These are phyloP conservation scores for Xanthoconium separans DNA, from an alignment of 1,284 basidiomycete species.

Conservation along the genomic window DNA sequence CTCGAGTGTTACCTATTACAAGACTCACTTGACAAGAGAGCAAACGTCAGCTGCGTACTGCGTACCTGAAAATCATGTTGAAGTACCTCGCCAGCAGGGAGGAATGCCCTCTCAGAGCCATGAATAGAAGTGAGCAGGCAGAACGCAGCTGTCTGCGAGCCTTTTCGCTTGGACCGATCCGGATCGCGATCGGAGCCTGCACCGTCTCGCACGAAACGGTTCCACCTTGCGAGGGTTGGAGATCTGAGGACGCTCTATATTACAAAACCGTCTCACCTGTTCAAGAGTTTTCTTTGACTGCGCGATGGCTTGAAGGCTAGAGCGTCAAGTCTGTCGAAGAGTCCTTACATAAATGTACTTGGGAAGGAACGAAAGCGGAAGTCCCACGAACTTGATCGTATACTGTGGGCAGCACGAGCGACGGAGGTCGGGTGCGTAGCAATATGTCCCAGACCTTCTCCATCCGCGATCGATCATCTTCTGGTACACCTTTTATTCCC, in stretches of 20 bases:
- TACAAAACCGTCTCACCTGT: constrained; percentile 46
- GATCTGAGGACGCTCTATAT: constrained; percentile 6
- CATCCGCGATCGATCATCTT: constrained; percentile 87
- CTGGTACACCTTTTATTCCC: constrained; percentile 58
- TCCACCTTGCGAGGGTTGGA: constrained; percentile 57
- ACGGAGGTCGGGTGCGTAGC: constrained; percentile 82
- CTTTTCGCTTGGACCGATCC: constrained; percentile 25
- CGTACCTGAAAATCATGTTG: constrained; percentile 56
- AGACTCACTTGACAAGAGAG: constrained; percentile 1
- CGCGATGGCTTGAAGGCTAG: constrained; percentile 71
- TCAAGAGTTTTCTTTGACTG: constrained; percentile 76
- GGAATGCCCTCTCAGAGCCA: constrained; percentile 25
- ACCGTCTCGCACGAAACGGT: constrained; percentile 62
- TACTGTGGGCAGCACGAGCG: constrained; percentile 91
- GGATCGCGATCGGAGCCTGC: constrained; percentile 34
- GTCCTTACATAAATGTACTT: constrained; percentile 3
- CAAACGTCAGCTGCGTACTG: background rate
- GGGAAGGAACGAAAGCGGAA: constrained; percentile 3
- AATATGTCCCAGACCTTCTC: constrained; percentile 81
- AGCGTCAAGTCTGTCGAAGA: constrained; percentile 64
- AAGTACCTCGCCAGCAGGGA: constrained; percentile 27
- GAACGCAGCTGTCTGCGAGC: constrained; percentile 23
- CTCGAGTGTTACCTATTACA: constrained; percentile 64
- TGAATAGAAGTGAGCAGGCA: constrained; percentile 50
- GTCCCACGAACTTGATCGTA: constrained; percentile 69